Base-by-base conservation (phyloP, 495 filamentous ascomycete species). In the Chaetomium cochliodes region DNA sequence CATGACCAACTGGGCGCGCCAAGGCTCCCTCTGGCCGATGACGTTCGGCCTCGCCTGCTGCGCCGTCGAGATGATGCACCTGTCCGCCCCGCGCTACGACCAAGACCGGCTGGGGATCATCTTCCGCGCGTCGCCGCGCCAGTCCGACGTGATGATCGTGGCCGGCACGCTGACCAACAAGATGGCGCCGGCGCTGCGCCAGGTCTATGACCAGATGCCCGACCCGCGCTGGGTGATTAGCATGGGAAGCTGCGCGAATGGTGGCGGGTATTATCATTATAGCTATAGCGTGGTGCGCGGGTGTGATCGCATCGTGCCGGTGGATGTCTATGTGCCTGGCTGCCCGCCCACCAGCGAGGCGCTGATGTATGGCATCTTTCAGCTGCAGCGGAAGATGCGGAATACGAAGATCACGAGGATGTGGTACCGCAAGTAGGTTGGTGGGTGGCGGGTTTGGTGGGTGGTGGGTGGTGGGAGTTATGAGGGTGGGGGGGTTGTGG, bases 171-270 rank as follows among this genome's bases (percentile, higher is more conserved):
- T 97, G 68, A 97, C 93, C 46, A 97, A 97, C 81, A 97, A 97
- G 84, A 97, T 97, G 93, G 93, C 93, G 11, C 91, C 92, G 39
- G 93, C 93, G 50, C 84, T 97, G 74, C 83, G 93, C 69, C 92
- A 96, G 78, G 93, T 97, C 39, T 97, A 97, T 75, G 93, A 97
- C 79, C 93, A 97, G 80, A 97, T 97, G 93, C 93, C 93, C 47
- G 93, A 97, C 33, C 93, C 93, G 39, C 81, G 88, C 69, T 96
- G 92, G 92, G 92, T 96, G 47, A 87, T 96, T 73, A 88, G 85
- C 64, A 96, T 96, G 92, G 92, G 92, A 11, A 88, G 84, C 66
- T 96, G 92, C 75, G 92, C 92, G 65, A 96, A 96, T 75, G 92
- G 92, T 63, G 92, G 92, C 60, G 92, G 92, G 51, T 96, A 96